Percentiles rank a stretch among this genome's conserved stretches.
phyloP scores from a whole-genome alignment of 768 basidiomycete genomes.

The Naganishia randhawae region DNA sequence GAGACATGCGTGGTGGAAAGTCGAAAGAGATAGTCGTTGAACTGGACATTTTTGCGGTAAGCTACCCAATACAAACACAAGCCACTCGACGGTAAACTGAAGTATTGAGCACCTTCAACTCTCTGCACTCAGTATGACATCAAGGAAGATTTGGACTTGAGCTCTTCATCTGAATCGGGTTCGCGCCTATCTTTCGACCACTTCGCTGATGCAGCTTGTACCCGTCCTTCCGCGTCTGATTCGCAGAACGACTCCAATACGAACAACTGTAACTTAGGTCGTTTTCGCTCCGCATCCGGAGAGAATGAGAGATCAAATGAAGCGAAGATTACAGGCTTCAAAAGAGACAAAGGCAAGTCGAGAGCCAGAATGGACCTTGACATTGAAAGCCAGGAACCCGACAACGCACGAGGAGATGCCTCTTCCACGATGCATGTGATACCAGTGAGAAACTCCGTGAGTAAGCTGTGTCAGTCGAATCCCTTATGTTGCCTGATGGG shows the following conservation, averaged over 20 bases:
- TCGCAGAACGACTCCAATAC: background rate
- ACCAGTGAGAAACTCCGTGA: background rate
- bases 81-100: background rate
- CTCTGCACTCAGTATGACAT: conserved; percentile 11
- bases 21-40: background rate
- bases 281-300: background rate
- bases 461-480: background rate
- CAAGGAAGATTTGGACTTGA: conserved; percentile 11
- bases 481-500: background rate
- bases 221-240: background rate
- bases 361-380: background rate
- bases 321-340: no score
- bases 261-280: background rate
- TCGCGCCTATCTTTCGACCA: background rate
- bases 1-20: background rate
- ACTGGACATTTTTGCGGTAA: background rate
- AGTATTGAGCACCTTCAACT: background rate
- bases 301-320: background rate
- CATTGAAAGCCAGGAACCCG: background rate
- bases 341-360: background rate
- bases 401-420: background rate
- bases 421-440: background rate
- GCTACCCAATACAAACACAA: background rate
- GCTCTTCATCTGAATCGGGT: conserved; percentile 1
- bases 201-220: background rate